Conservation (phyloP, 179 eudicot species). For the Kewa caespitosa region DNA sequence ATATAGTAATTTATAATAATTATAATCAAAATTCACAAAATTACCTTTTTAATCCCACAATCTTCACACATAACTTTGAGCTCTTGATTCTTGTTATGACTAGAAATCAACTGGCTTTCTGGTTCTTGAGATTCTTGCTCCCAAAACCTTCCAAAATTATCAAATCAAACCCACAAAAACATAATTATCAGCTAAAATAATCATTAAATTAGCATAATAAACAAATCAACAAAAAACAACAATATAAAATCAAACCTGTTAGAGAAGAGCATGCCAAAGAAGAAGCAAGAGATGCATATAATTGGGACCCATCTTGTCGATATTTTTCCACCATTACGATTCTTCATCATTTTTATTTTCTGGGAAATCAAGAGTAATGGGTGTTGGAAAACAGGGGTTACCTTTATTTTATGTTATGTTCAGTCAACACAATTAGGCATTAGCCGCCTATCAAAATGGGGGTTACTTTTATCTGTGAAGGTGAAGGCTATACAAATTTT, state of each 20-base stretch:
- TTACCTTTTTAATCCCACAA: slow-evolving; percentile 35
- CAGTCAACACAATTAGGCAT: too few species aligned
- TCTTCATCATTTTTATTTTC: slow-evolving; percentile 50
- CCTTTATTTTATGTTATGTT: too few species aligned
- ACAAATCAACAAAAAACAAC: not conserved
- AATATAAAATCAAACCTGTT: slow-evolving; percentile 51
- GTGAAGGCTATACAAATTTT: too few species aligned
- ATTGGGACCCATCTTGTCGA: slow-evolving; percentile 71
- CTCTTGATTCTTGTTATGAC: slow-evolving; percentile 61
- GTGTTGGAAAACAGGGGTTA: too few species aligned
- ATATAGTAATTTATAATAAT: not conserved
- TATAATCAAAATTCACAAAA: not conserved
- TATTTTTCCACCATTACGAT: slow-evolving; percentile 50
- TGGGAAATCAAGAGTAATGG: too few species aligned
- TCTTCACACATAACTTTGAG: slow-evolving; percentile 50
- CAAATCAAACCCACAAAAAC: slow-evolving; percentile 4
- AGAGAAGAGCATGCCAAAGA: slow-evolving; percentile 68
- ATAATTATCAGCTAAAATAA: slow-evolving; percentile 12
- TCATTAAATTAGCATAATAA: slow-evolving; percentile 1
- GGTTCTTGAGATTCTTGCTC: slow-evolving; percentile 66
- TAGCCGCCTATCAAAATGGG: too few species aligned
- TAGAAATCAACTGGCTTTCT: slow-evolving; percentile 47
- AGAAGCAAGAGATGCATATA: slow-evolving; percentile 60
- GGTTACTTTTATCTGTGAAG: too few species aligned
- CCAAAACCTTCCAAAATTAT: slow-evolving; percentile 48